Conservation (phyloP, 257 asterid species). For the Gynochthodes officinalis region DNA sequence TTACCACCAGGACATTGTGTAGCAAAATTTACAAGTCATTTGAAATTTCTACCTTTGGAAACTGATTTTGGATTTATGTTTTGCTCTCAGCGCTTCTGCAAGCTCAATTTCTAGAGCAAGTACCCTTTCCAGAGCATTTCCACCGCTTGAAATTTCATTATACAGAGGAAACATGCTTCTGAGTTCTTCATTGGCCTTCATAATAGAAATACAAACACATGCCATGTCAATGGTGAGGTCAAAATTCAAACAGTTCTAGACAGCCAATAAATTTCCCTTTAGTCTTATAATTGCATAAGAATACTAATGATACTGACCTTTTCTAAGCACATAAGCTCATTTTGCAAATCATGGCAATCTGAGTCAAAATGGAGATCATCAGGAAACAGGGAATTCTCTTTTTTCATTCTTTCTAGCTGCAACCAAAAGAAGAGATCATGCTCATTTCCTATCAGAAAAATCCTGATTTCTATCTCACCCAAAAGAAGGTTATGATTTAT, state of each 20-base stretch:
- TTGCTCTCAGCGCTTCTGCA: slow-evolving; percentile 79
- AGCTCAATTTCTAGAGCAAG: slow-evolving; percentile 92
- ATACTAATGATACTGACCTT: slow-evolving; percentile 44
- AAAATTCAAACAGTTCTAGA: background rate
- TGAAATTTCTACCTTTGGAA: slow-evolving; percentile 63
- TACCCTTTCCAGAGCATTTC: slow-evolving; percentile 82
- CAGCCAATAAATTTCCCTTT: background rate
- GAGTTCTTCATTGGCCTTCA: slow-evolving; percentile 83
- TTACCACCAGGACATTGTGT: background rate
- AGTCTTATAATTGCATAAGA: background rate
- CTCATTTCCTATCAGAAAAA: slow-evolving; percentile 7
- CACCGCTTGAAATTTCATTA: slow-evolving; percentile 54
- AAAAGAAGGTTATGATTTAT: background rate
- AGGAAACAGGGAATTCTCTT: slow-evolving; percentile 48
- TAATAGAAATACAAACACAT: slow-evolving; percentile 4
- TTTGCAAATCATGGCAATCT: slow-evolving; percentile 38
- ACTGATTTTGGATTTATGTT: slow-evolving; percentile 46
- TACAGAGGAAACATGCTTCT: slow-evolving; percentile 70
- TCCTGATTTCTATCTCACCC: slow-evolving; percentile 1
- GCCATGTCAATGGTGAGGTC: slow-evolving; percentile 11
- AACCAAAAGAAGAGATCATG: slow-evolving; percentile 20
- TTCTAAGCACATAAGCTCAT: slow-evolving; percentile 56
- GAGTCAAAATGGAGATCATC: slow-evolving; percentile 36
- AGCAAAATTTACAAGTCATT: background rate
- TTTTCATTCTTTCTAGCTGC: slow-evolving; percentile 94